Conservation (phyloP, 345 rosid genomes). For the Boechera divaricarpa region DNA sequence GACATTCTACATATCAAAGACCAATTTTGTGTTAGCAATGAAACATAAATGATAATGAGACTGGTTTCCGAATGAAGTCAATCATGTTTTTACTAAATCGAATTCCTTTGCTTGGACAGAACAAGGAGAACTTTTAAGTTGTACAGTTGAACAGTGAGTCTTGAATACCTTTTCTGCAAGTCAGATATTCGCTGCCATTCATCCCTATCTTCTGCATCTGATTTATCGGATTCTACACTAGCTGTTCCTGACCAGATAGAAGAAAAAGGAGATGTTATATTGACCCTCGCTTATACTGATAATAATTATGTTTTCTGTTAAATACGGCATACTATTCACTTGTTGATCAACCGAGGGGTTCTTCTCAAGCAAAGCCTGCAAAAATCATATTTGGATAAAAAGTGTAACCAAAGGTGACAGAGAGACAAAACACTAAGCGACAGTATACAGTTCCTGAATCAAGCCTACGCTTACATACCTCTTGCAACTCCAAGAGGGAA, state of each 20-base stretch:
- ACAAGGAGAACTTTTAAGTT: background rate
- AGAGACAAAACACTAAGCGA: slow-evolving; percentile 14
- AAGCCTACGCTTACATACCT: slow-evolving; percentile 54
- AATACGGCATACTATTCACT: slow-evolving; percentile 57
- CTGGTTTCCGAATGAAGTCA: background rate
- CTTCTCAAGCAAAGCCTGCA: slow-evolving; percentile 80
- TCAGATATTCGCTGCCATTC: slow-evolving; percentile 71
- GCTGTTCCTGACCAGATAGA: slow-evolving; percentile 27
- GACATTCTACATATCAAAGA: slow-evolving; percentile 57
- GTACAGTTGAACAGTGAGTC: background rate
- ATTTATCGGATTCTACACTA: slow-evolving; percentile 44
- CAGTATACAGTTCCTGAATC: slow-evolving; percentile 2
- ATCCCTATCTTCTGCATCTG: slow-evolving; percentile 55
- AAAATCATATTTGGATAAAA: slow-evolving; percentile 11
- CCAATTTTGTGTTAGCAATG: slow-evolving; percentile 13
- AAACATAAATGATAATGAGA: background rate
- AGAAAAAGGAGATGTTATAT: background rate
- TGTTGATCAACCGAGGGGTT: slow-evolving; percentile 71
- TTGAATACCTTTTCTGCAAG: slow-evolving; percentile 67
- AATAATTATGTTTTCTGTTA: slow-evolving; percentile 1
- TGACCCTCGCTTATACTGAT: background rate
- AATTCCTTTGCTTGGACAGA: background rate
- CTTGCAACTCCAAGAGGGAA: slow-evolving; percentile 74
- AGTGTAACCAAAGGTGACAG: background rate
- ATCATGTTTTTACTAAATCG: slow-evolving; percentile 3